Evolutionary conservation across 148 eudicot species (phyloP).

Genomic region (Salicornia ramosissima): DNA sequence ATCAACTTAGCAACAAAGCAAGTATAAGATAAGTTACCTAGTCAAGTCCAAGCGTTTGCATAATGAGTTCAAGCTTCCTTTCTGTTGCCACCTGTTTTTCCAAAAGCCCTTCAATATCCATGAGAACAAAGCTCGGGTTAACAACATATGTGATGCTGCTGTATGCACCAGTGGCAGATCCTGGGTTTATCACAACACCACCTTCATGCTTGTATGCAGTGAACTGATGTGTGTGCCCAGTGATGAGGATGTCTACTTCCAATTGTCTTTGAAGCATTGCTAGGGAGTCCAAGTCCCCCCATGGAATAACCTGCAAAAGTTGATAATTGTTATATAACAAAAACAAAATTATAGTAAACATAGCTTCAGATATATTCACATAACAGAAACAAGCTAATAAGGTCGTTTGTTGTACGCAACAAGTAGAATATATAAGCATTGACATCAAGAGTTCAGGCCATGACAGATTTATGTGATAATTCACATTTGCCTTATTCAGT

Average conservation of each 20-base stretch:
- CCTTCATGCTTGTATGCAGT: slow-evolving; percentile 99
- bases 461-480: background rate
- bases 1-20: no score
- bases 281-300: slow-evolving; percentile 94
- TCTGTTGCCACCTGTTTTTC: no score
- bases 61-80: no score
- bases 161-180: slow-evolving; percentile 95
- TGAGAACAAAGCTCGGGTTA: slow-evolving; percentile 96
- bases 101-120: slow-evolving; percentile 92
- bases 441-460: background rate
- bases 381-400: background rate
- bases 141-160: slow-evolving; percentile 95
- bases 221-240: slow-evolving; percentile 96
- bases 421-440: no score
- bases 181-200: slow-evolving; percentile 96
- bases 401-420: background rate
- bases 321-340: background rate
- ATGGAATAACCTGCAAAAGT: slow-evolving; percentile 66
- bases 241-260: slow-evolving; percentile 92
- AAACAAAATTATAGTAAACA: background rate
- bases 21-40: no score
- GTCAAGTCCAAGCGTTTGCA: no score
- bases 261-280: slow-evolving; percentile 98
- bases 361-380: background rate
- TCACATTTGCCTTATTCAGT: background rate